Conservation (phyloP, 176 grass and related monocot genomes). For the Aegilops speltoides region DNA sequence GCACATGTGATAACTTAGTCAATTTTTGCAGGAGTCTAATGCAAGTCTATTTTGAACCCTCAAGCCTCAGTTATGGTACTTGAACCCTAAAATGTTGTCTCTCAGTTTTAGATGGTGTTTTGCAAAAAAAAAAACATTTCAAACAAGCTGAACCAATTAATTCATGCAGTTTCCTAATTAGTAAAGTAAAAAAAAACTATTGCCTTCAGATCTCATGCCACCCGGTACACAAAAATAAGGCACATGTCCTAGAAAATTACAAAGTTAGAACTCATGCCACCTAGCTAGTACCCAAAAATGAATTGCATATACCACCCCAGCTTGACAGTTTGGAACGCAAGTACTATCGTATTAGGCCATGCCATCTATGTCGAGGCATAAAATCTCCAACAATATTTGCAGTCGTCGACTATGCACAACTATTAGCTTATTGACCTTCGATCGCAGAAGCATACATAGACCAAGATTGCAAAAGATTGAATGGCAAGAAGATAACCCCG, state of each 20-base stretch:
- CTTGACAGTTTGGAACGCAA: neutral
- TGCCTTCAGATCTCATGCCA: neutral
- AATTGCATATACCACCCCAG: neutral
- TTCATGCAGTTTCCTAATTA: neutral
- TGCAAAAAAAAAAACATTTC: neutral
- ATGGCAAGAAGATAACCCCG: neutral
- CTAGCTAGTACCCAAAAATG: neutral
- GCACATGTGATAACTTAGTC: neutral
- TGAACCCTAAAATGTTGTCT: neutral
- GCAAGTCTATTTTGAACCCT: neutral
- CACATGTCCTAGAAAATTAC: too few relatives aligned
- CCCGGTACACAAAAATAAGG: neutral
- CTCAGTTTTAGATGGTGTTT: neutral
- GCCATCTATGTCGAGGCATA: neutral
- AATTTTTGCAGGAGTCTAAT: neutral
- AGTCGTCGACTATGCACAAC: neutral
- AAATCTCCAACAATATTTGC: neutral
- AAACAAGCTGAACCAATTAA: neutral
- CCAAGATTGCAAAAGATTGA: neutral
- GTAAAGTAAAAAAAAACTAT: neutral
- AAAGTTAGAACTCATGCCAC: neutral
- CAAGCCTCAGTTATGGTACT: neutral
- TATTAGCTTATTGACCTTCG: neutral
- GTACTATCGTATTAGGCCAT: neutral
- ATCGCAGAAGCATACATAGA: neutral